Evolutionary conservation across 139 green algal species (phyloP), one percentile per base, ranked within the genome.

Genomic region (Ettlia oleoabundans): DNA sequence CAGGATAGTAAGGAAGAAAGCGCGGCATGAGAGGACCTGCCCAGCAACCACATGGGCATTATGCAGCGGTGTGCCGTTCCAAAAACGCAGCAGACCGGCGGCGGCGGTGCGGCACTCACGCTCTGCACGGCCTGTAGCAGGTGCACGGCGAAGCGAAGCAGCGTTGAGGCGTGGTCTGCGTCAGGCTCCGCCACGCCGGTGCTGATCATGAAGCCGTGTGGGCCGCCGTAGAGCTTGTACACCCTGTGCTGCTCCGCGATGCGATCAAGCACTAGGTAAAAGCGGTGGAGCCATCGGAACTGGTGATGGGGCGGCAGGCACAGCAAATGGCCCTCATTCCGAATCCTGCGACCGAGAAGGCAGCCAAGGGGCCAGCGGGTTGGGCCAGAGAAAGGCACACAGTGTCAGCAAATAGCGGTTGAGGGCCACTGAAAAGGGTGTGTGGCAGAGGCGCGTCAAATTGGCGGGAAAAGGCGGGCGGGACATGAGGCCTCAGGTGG

Each of bases 241-340:
- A 80, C 58, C 28, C 75, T 26, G 58, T 81, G 75, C 75, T 81
- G 75, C 38, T 81, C 75, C 0, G 58, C 75, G 6, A 81, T 71
- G 75, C 75, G 75, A 30, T 81, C 75, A 15, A 81, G 28, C 58
- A 81, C 58, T 0, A 81, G 75, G n/a, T 81, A 81, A 40, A 81
- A 81, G 75, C 75, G 75, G 38, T 81, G 75, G 32, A 81, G 75
- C 75, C 75, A 81, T 9, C 75, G 75, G 58, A 81, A 81, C 58
- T 70, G 58, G 40, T 72, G 38, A n/a, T 71, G 58, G 38, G 58
- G 15, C 1, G 41, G 58, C 40, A 62, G 30, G 55, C 37, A 21
- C 58, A 71, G 38, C 58, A 81, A 58, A 18, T 24, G 21, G 38
- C 33, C 58, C 4, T 71, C 75, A 28, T 81, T 81, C n/a, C 75